phyloP scores from a whole-genome alignment of 2,329 filamentous ascomycete species.

The Xylaria sp. region DNA sequence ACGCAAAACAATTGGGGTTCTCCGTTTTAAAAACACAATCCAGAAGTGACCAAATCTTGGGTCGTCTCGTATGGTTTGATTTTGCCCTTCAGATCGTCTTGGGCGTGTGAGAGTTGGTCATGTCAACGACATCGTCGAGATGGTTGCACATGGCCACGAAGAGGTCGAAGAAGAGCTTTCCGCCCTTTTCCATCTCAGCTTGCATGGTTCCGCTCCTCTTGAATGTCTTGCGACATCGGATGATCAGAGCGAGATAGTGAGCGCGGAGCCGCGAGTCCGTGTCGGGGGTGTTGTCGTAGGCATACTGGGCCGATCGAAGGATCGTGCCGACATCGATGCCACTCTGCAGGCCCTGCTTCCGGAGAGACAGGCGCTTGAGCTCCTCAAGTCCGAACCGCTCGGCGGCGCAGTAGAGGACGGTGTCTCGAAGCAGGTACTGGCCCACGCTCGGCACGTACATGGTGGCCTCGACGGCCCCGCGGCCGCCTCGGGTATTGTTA shows the following conservation, averaged over 20 bases:
- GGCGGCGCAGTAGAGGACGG: slow-evolving; percentile 92
- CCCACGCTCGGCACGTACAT: slow-evolving; percentile 80
- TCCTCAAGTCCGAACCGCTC: slow-evolving; percentile 92
- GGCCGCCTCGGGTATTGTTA: slow-evolving; percentile 51
- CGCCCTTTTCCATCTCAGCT: slow-evolving; percentile 96
- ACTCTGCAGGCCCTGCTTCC: slow-evolving; percentile 93
- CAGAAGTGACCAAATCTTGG: slow-evolving; percentile 30
- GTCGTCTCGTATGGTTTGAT: slow-evolving; percentile 26
- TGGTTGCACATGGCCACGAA: slow-evolving; percentile 99
- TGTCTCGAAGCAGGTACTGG: slow-evolving; percentile 87
- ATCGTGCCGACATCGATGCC: slow-evolving; percentile 94
- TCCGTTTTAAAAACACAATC: slow-evolving; percentile 41
- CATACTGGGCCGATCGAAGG: slow-evolving; percentile 91
- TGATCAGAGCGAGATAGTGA: slow-evolving; percentile 97
- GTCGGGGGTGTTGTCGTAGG: slow-evolving; percentile 94
- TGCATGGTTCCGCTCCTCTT: slow-evolving; percentile 99
- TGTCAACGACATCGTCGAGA: slow-evolving; percentile 93
- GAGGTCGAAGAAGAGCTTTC: slow-evolving; percentile 96
- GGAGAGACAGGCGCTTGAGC: slow-evolving; percentile 88
- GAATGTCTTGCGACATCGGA: slow-evolving; percentile 96
- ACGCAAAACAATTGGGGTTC: slow-evolving; percentile 26
- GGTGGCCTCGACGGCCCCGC: slow-evolving; percentile 73
- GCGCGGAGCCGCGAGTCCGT: slow-evolving; percentile 91
- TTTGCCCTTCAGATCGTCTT: slow-evolving; percentile 63
- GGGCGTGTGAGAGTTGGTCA: slow-evolving; percentile 74